Evolutionary conservation across 106 monocot genomes (phyloP).

Genomic region (Acanthochlamys bracteata): DNA sequence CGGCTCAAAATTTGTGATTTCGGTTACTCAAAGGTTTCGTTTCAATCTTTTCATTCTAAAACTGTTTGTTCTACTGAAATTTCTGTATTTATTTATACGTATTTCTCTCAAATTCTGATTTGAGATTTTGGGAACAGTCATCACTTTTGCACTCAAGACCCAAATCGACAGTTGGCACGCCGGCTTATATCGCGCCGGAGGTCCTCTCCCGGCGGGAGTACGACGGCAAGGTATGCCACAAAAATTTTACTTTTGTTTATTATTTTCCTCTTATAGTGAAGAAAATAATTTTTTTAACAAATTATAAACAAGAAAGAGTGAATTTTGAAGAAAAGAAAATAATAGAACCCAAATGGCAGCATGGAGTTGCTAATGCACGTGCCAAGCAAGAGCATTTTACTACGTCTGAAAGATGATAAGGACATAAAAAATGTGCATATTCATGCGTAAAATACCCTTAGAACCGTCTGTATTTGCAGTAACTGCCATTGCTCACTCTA

Average conservation of each 20-base stretch:
- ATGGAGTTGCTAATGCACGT: too few relatives aligned
- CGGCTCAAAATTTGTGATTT: conserved; percentile 91
- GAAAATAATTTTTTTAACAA: not conserved
- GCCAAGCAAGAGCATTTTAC: too few relatives aligned
- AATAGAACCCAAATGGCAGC: not conserved
- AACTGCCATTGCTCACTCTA: too few relatives aligned
- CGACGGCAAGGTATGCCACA: conserved; percentile 43
- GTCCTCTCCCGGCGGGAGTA: conserved; percentile 65
- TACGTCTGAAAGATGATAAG: too few relatives aligned
- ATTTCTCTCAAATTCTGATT: too few relatives aligned
- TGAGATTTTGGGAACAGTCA: conserved; percentile 27
- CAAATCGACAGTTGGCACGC: conserved; percentile 80
- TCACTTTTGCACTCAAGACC: conserved; percentile 70
- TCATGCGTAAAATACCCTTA: too few relatives aligned
- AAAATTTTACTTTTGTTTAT: not conserved
- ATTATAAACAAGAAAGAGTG: not conserved
- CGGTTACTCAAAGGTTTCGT: conserved; percentile 76
- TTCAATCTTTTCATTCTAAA: not conserved
- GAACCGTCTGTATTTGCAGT: too few relatives aligned
- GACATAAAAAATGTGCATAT: too few relatives aligned
- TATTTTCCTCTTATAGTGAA: not conserved
- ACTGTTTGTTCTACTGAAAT: not conserved
- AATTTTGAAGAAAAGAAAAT: not conserved
- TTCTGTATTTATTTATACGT: too few relatives aligned
- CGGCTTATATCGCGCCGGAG: conserved; percentile 89